Conservation (phyloP, 768 basidiomycete genomes). For the Melanogaster broomeanus region DNA sequence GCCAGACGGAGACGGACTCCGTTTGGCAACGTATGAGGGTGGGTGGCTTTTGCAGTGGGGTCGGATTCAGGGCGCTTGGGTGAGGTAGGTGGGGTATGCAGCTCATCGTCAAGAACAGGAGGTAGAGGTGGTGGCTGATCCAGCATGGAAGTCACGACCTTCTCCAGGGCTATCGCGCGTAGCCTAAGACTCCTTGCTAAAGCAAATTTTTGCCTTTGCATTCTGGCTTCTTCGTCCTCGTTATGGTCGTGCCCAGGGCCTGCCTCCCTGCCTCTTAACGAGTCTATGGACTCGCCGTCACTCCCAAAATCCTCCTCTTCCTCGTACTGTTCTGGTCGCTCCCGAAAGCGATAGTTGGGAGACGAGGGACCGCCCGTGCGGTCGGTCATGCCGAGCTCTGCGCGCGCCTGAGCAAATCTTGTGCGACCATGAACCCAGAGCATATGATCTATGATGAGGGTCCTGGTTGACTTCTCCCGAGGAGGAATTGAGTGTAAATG, state of each 20-base stretch:
- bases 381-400: conserved; percentile 85
- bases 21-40: conserved; percentile 72
- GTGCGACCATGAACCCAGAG: conserved; percentile 83
- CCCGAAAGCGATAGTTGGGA: conserved; percentile 59
- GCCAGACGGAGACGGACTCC: conserved; percentile 79
- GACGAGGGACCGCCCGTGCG: conserved; percentile 69
- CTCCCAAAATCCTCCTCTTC: conserved; percentile 69
- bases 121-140: conserved; percentile 72
- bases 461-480: conserved; percentile 85
- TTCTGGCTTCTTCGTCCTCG: conserved; percentile 60
- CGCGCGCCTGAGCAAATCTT: conserved; percentile 80
- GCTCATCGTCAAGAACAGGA: conserved; percentile 55
- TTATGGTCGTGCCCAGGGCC: conserved; percentile 48
- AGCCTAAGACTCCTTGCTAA: conserved; percentile 67
- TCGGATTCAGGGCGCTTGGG: conserved; percentile 39
- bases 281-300: conserved; percentile 58
- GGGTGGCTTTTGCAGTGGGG: conserved; percentile 31
- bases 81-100: conserved; percentile 52
- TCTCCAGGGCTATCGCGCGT: conserved; percentile 81
- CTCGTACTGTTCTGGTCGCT: conserved; percentile 74
- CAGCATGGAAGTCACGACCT: conserved; percentile 79
- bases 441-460: conserved; percentile 86
- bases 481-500: conserved; percentile 87
- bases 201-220: conserved; percentile 57
- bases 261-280: conserved; percentile 50